A percentile compares a stretch with the other conserved stretches of the same genome.
Conservation (phyloP, 306 rosid species). For the Dryas octopetala region DNA sequence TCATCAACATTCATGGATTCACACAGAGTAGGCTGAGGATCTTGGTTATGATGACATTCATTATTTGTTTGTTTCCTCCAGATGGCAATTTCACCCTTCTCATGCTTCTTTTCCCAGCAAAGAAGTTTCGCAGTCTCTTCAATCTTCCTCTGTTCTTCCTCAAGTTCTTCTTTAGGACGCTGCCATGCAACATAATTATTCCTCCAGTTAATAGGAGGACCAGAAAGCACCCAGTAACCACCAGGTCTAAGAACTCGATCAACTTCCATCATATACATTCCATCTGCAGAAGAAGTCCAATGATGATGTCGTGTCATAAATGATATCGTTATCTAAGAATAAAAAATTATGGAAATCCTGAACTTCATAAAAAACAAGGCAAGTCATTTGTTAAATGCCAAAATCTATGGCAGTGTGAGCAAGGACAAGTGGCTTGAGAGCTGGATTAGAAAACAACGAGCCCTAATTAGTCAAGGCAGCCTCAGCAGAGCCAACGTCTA, state of each 20-base stretch:
- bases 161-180: conserved; percentile 61
- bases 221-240: conserved; percentile 86
- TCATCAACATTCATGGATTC: conserved; percentile 37
- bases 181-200: conserved; percentile 59
- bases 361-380: neutral
- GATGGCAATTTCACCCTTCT: conserved; percentile 77
- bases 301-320: neutral
- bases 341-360: neutral
- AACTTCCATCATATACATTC: conserved; percentile 82
- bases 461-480: neutral
- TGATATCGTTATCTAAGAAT: neutral
- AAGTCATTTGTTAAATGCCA: neutral
- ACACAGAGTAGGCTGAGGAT: conserved; percentile 45
- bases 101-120: conserved; percentile 86
- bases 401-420: neutral
- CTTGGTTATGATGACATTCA: conserved; percentile 45
- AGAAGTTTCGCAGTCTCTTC: conserved; percentile 66
- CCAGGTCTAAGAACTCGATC: conserved; percentile 90
- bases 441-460: neutral
- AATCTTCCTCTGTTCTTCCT: conserved; percentile 75
- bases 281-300: conserved; percentile 48
- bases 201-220: conserved; percentile 82
- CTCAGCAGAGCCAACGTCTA: neutral
- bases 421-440: neutral
- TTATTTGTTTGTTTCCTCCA: conserved; percentile 55